Percentiles rank a stretch among this genome's conserved stretches.
Evolutionary conservation across 192 early-diverging fungal species (phyloP).

Genomic region (Geranomyces variabilis): DNA sequence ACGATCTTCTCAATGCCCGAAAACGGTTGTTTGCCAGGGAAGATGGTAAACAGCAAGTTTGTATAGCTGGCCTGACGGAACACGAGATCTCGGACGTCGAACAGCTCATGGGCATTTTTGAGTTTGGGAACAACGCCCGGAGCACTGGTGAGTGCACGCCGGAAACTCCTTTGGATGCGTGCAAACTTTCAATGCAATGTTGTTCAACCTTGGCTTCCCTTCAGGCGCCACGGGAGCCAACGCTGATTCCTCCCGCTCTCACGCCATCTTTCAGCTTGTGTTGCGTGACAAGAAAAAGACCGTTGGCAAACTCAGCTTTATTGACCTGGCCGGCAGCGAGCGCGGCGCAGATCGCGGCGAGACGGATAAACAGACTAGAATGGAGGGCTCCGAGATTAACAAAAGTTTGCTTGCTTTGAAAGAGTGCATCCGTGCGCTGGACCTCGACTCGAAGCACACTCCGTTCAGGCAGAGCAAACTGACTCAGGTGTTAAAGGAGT

Average conservation of each 20-base stretch:
- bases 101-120: slow-evolving; percentile 90
- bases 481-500: slow-evolving; percentile 97
- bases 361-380: slow-evolving; percentile 88
- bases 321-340: slow-evolving; percentile 98
- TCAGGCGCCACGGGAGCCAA: slow-evolving; percentile 91
- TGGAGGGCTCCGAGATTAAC: slow-evolving; percentile 94
- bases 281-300: slow-evolving; percentile 71
- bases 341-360: slow-evolving; percentile 97
- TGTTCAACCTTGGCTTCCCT: too few relatives aligned
- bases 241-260: slow-evolving; percentile 92
- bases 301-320: slow-evolving; percentile 90
- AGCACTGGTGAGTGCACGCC: slow-evolving; percentile 73
- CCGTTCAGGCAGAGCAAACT: slow-evolving; percentile 98
- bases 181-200: too few relatives aligned
- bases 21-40: slow-evolving; percentile 94
- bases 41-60: slow-evolving; percentile 93
- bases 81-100: slow-evolving; percentile 84
- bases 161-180: too few relatives aligned
- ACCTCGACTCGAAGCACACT: slow-evolving; percentile 92
- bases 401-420: slow-evolving; percentile 96
- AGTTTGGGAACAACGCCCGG: slow-evolving; percentile 83
- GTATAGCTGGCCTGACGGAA: slow-evolving; percentile 88
- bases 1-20: slow-evolving; percentile 88
- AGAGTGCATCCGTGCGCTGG: slow-evolving; percentile 96
- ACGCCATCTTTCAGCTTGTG: slow-evolving; percentile 94